Conservation (phyloP, 495 filamentous ascomycete species). For the Penicillium macrosclerotiorum region DNA sequence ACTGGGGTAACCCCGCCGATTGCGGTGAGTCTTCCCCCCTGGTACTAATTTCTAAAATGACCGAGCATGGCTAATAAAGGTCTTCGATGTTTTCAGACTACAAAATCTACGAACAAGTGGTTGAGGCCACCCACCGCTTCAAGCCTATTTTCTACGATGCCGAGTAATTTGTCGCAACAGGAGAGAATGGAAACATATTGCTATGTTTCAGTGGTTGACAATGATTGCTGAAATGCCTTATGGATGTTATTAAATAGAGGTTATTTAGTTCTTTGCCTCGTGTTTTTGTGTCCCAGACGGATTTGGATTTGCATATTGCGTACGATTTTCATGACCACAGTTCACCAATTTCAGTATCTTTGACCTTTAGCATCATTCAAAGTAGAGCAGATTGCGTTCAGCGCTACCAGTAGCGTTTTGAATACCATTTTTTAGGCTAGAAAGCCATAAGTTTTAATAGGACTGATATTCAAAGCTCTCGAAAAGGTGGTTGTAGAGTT, state of each 20-base stretch:
- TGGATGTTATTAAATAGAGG: not conserved
- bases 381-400: not conserved
- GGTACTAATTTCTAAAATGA: not conserved
- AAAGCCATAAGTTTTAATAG: too few relatives aligned
- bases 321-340: slow-evolving; percentile 11
- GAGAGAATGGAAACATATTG: not conserved
- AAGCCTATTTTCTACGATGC: slow-evolving; percentile 74
- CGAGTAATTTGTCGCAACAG: slow-evolving; percentile 10
- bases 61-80: not conserved
- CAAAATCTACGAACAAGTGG: slow-evolving; percentile 73
- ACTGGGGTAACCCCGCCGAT: slow-evolving; percentile 64
- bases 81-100: slow-evolving; percentile 62
- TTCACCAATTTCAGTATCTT: not conserved
- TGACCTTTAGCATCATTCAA: too few relatives aligned
- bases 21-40: slow-evolving; percentile 30
- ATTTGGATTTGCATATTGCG: slow-evolving; percentile 9
- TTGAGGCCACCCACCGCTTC: slow-evolving; percentile 83
- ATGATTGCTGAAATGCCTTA: not conserved
- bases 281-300: not conserved
- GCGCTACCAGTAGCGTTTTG: too few relatives aligned
- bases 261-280: not conserved
- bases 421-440: too few relatives aligned
- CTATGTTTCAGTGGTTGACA: not conserved
- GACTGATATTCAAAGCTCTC: too few relatives aligned
- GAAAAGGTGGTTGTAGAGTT: too few relatives aligned